These are phyloP conservation scores for Edaphochlamys debaryana DNA, from an alignment of 139 green algal species.

Conservation along the genomic window DNA sequence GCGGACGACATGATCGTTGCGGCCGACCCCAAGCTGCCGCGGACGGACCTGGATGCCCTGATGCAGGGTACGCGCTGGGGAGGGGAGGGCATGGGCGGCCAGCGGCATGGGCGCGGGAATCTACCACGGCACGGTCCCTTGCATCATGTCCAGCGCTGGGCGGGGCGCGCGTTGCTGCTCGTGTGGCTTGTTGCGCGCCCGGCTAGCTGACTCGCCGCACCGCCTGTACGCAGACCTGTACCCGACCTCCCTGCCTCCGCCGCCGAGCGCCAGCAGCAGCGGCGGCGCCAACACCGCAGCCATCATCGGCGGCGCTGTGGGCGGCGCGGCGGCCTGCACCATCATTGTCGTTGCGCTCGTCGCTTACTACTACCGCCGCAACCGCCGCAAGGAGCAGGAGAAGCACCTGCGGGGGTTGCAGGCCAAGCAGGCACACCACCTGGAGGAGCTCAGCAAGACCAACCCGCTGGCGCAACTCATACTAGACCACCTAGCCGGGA, in stretches of 20 bases:
- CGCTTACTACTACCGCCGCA: not conserved
- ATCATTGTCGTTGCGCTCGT: not conserved
- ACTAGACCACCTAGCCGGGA: conserved; percentile 28
- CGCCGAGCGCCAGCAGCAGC: not conserved
- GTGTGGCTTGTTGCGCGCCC: too few species aligned
- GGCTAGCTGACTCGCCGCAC: too few species aligned
- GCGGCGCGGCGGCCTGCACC: not conserved
- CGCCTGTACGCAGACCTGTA: not conserved
- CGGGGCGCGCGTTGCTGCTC: too few species aligned
- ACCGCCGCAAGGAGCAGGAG: not conserved
- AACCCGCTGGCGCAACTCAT: conserved; percentile 36
- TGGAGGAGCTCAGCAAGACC: conserved; percentile 22
- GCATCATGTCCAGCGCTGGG: too few species aligned
- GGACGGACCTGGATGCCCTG: not conserved
- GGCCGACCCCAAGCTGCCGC: not conserved
- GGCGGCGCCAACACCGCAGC: not conserved
- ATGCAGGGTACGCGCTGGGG: not conserved
- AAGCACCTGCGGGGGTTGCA: not conserved
- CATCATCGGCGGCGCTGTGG: conserved; percentile 6
- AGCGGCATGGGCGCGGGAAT: not conserved
- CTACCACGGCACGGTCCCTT: too few species aligned
- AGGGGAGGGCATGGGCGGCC: too few species aligned
- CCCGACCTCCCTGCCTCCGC: not conserved
- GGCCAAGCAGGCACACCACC: not conserved
- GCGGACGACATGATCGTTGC: not conserved